Evolutionary conservation across 306 rosid species (phyloP), one percentile per base, ranked within the genome.

Genomic region (Trichosanthes truncata): DNA sequence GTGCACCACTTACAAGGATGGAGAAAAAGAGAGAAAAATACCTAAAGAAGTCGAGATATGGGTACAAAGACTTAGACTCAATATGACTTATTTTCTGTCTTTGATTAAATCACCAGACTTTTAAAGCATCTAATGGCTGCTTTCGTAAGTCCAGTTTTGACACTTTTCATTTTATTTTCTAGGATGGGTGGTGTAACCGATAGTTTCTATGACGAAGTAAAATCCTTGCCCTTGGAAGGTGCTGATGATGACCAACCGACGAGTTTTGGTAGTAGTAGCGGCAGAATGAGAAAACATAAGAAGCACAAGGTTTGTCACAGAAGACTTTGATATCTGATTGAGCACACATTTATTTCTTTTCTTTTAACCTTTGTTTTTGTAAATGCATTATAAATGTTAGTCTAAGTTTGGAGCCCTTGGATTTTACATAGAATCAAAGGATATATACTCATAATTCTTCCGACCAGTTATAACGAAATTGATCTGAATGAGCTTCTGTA

Each of bases 181-280:
- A 95, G 97, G 89, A 80, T 93, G 91, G 89, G 85, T 83, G 96
- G 93, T 84, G 87, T 93, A 83, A 88, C 94, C 0, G 96, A 95
- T 52, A 84, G 86, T 85, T 91, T 93, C 85, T 95, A 59, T 79
- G 98, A 93, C 10, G 99, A 91, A 84, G 78, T 95, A 78, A 92
- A 86, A 86, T 31, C 85, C 75, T 83, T 94, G 74, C 91, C 95
- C 21, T 80, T 91, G 82, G 93, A 86, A 69, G 91, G 87, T 83
- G 84, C 85, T 40, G 56, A 68, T 49, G 87, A 61, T 65, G 97
- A 88, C 40, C 80, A 61, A 66, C 62, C 53, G 38, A 62, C 82
- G 80, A 84, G 84, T 41, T 80, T 86, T 67, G 61, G 80, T 35
- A 81, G 80, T 12, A 82, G 84, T 26, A 74, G 90, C 67, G 82